These are phyloP conservation scores for Aspergillus piperis DNA, from an alignment of 2,329 filamentous ascomycete species.

Conservation along the genomic window DNA sequence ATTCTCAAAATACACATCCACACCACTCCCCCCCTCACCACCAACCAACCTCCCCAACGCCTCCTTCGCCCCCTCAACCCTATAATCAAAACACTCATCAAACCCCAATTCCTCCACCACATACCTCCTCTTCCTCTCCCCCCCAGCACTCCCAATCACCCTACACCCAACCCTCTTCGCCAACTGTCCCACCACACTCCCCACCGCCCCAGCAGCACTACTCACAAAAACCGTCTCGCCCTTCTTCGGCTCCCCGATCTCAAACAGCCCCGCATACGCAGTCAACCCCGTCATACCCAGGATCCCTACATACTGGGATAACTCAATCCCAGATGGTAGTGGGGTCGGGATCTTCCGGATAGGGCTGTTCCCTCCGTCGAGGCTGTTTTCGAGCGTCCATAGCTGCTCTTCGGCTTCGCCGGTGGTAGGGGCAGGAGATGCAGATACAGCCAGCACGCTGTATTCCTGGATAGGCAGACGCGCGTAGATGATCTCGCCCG, in stretches of 20 bases:
- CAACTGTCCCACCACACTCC: conserved; percentile 80
- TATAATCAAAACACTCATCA: conserved; percentile 82
- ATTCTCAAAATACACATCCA: conserved; percentile 84
- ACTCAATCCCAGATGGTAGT: conserved; percentile 66
- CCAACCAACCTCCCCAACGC: conserved; percentile 63
- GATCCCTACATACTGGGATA: conserved; percentile 67
- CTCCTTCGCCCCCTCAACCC: conserved; percentile 70
- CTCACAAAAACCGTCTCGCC: conserved; percentile 81
- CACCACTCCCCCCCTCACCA: conserved; percentile 63
- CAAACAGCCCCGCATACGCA: conserved; percentile 72
- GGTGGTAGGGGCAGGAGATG: too few species aligned
- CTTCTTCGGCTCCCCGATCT: conserved; percentile 72
- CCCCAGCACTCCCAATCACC: conserved; percentile 79
- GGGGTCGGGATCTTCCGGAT: conserved; percentile 32
- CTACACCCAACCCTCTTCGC: conserved; percentile 77
- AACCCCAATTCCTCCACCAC: conserved; percentile 70
- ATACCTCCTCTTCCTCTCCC: conserved; percentile 76
- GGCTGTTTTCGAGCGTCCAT: too few species aligned
- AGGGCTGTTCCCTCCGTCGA: too few species aligned
- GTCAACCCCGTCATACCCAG: conserved; percentile 79
- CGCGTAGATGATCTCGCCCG: conserved; percentile 67
- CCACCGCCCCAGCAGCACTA: conserved; percentile 77
- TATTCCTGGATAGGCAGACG: conserved; percentile 68
- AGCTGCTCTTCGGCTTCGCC: too few species aligned
- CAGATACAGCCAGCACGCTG: conserved; percentile 47